A percentile compares a stretch with the other conserved stretches of the same genome.
Evolutionary conservation across 352 stramenopile species (phyloP).

Genomic region (Phytophthora fragariae): DNA sequence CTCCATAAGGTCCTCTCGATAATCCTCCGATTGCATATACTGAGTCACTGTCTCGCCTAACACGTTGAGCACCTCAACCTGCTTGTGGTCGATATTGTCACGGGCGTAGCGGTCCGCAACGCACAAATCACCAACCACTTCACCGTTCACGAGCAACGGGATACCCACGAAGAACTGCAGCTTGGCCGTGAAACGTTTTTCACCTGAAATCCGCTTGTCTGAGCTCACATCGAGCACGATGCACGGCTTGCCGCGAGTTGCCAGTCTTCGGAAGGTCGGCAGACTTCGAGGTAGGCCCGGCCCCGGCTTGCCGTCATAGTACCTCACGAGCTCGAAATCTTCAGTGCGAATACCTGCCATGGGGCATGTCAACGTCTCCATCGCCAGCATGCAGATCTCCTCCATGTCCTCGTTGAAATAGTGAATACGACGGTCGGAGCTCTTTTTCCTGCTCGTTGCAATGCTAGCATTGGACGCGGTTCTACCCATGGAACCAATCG

Average conservation of each 20-base stretch:
- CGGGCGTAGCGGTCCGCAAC: conserved; percentile 83
- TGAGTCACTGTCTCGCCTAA: conserved; percentile 89
- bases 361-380: conserved; percentile 86
- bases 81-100: conserved; percentile 84
- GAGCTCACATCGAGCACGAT: conserved; percentile 89
- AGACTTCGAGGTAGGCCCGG: conserved; percentile 75
- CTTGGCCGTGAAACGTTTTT: conserved; percentile 85
- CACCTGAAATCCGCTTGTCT: conserved; percentile 89
- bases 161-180: conserved; percentile 92
- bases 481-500: conserved; percentile 43
- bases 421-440: conserved; percentile 65
- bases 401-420: conserved; percentile 92
- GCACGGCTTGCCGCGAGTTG: conserved; percentile 86
- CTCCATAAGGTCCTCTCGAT: conserved; percentile 75
- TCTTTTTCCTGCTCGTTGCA: conserved; percentile 47
- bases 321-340: conserved; percentile 89
- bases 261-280: conserved; percentile 87
- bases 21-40: conserved; percentile 90
- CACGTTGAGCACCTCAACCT: conserved; percentile 88
- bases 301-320: conserved; percentile 65
- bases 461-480: conserved; percentile 46
- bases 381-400: conserved; percentile 89
- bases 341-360: conserved; percentile 90
- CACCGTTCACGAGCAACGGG: conserved; percentile 81
- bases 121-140: conserved; percentile 88